Evolutionary conservation across 2,329 filamentous ascomycete species (phyloP).

Genomic region (Magnaporthiopsis incrustans): DNA sequence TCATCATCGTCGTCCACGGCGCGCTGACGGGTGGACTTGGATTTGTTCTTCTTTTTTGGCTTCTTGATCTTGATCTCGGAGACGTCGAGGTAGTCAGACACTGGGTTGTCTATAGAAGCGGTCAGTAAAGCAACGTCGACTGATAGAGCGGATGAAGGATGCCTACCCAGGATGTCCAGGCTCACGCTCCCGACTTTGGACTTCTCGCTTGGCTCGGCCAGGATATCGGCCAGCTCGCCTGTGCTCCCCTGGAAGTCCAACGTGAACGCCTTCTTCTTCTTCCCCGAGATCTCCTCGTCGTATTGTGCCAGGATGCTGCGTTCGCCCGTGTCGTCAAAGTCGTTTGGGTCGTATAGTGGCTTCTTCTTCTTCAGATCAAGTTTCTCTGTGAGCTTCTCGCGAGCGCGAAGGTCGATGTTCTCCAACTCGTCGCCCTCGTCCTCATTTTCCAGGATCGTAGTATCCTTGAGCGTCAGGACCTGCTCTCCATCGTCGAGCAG

Average conservation of each 20-base stretch:
- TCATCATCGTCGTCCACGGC: constrained; percentile 54
- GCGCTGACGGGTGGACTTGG: constrained; percentile 65
- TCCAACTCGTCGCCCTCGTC: constrained; percentile 88
- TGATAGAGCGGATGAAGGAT: background rate
- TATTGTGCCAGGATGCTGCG: constrained; percentile 77
- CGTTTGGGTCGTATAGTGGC: constrained; percentile 79
- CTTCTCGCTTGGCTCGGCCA: constrained; percentile 40
- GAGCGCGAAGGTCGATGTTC: constrained; percentile 63
- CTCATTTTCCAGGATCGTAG: constrained; percentile 73
- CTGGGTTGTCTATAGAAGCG: constrained; percentile 42
- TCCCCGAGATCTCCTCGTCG: constrained; percentile 88
- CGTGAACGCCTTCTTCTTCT: constrained; percentile 82
- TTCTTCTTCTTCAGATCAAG: constrained; percentile 86
- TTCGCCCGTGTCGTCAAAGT: constrained; percentile 56
- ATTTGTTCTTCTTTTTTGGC: constrained; percentile 76
- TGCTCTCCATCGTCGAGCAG: constrained; percentile 82
- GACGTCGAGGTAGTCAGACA: constrained; percentile 82
- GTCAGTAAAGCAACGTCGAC: constrained; percentile 18
- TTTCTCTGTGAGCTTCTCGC: constrained; percentile 65
- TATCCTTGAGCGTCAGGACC: constrained; percentile 89
- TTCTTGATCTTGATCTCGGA: constrained; percentile 91
- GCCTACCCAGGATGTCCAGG: constrained; percentile 57
- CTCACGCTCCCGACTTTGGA: constrained; percentile 65
- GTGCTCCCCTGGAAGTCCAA: constrained; percentile 69
- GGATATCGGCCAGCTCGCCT: constrained; percentile 52